A percentile compares a stretch with the other conserved stretches of the same genome.
Evolutionary conservation across 371 early-diverging fungal genomes (phyloP).

Genomic region (Mucor irregularis): DNA sequence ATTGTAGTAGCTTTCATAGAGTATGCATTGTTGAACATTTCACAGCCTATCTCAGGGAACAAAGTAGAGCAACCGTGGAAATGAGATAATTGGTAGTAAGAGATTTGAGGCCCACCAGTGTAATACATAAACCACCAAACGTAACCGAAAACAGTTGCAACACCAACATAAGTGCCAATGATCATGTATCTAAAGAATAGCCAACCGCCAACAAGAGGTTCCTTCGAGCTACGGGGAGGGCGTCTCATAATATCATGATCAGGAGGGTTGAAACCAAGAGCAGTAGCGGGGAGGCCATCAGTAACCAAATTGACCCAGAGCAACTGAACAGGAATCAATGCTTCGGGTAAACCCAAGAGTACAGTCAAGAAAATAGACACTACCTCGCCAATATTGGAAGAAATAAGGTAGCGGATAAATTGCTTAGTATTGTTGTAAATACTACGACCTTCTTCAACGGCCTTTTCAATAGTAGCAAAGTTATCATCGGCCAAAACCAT

Average conservation of each 20-base stretch:
- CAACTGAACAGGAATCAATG: slow-evolving; percentile 95
- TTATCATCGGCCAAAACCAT: slow-evolving; percentile 98
- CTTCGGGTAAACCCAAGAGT: slow-evolving; percentile 93
- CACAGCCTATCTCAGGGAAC: slow-evolving; percentile 91
- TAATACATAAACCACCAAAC: slow-evolving; percentile 98
- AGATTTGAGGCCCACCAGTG: slow-evolving; percentile 81
- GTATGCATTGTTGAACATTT: slow-evolving; percentile 79
- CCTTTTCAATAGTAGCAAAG: slow-evolving; percentile 95
- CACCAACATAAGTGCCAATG: slow-evolving; percentile 91
- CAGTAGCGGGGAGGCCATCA: slow-evolving; percentile 95
- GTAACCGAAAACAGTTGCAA: slow-evolving; percentile 94
- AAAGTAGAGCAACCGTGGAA: slow-evolving; percentile 86
- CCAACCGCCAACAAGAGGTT: slow-evolving; percentile 94
- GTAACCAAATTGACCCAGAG: slow-evolving; percentile 98
- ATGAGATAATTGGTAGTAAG: slow-evolving; percentile 85
- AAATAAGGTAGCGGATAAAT: slow-evolving; percentile 95
- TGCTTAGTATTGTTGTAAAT: slow-evolving; percentile 98
- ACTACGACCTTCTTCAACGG: slow-evolving; percentile 95
- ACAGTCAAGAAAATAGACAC: slow-evolving; percentile 91
- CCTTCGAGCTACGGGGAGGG: slow-evolving; percentile 84
- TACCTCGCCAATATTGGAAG: slow-evolving; percentile 92
- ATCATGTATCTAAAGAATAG: slow-evolving; percentile 92
- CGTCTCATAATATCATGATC: slow-evolving; percentile 93
- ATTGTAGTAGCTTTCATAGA: slow-evolving; percentile 92
- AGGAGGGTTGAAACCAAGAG: slow-evolving; percentile 96